Conservation (phyloP, 345 rosid genomes). For the Odontarrhena argentea region DNA sequence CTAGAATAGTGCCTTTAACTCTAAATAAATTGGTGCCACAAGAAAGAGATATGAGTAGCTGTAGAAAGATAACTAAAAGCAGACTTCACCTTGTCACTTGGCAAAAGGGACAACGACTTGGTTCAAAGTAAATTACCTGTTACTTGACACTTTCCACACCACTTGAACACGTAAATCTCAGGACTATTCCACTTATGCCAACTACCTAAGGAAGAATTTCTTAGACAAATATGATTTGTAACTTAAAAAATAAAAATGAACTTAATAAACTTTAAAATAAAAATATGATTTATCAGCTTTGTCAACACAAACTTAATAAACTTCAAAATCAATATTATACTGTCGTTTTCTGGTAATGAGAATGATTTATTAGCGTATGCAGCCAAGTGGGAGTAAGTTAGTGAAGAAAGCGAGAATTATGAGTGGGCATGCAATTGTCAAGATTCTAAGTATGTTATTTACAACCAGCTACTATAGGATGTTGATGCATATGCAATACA, state of each 20-base stretch:
- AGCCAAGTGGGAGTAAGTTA: too few relatives aligned
- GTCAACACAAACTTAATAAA: too few relatives aligned
- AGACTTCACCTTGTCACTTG: slow-evolving; percentile 18
- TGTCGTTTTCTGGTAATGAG: too few relatives aligned
- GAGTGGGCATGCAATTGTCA: too few relatives aligned
- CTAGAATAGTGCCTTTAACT: slow-evolving; percentile 13
- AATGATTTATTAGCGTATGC: too few relatives aligned
- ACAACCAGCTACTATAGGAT: slow-evolving; percentile 6
- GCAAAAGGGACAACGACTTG: neutral
- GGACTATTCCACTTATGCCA: slow-evolving; percentile 7
- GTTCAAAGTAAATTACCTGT: slow-evolving; percentile 8
- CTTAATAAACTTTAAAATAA: too few relatives aligned
- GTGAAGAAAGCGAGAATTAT: too few relatives aligned
- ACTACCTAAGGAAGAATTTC: slow-evolving; percentile 9
- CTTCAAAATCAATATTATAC: too few relatives aligned
- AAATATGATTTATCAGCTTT: too few relatives aligned
- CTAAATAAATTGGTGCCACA: slow-evolving; percentile 23
- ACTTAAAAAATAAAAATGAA: neutral
- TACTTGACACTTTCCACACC: slow-evolving; percentile 13
- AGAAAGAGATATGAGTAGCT: slow-evolving; percentile 15
- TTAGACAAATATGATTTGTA: neutral
- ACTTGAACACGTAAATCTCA: slow-evolving; percentile 6
- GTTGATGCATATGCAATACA: slow-evolving; percentile 23
- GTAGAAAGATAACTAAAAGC: slow-evolving; percentile 12
- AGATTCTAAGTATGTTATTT: too few relatives aligned